Conservation (phyloP, 208 protist species). For the Crithidia thermophila region DNA sequence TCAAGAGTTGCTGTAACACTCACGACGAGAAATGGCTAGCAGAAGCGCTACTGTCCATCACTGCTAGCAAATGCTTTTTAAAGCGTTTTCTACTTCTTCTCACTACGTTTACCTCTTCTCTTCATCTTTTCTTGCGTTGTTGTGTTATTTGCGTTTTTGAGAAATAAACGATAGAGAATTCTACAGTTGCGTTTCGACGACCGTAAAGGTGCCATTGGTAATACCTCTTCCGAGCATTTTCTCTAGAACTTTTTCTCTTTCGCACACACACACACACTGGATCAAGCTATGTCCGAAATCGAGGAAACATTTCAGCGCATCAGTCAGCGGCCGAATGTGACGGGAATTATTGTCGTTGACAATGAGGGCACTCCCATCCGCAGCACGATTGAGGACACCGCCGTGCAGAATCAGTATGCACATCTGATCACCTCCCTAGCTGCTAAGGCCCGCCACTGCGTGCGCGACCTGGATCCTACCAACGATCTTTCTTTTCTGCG, state of each 20-base stretch:
- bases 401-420: conserved; percentile 93
- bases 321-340: conserved; percentile 94
- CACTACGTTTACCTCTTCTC: neutral
- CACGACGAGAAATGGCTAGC: no score
- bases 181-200: no score
- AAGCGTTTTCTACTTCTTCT: neutral
- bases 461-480: conserved; percentile 96
- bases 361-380: conserved; percentile 91
- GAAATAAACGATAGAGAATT: no score
- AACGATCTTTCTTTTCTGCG: conserved; percentile 97
- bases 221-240: neutral
- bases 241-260: neutral
- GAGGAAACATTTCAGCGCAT: conserved; percentile 97
- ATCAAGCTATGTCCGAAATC: conserved; percentile 90
- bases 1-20: no score
- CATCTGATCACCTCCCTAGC: conserved; percentile 94
- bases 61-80: no score
- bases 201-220: no score
- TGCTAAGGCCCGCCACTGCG: conserved; percentile 92
- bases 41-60: no score
- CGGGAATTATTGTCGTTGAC: conserved; percentile 95
- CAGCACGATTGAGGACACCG: conserved; percentile 91
- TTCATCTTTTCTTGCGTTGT: no score
- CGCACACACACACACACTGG: neutral
- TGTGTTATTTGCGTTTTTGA: no score